phyloP scores from a whole-genome alignment of 2,329 filamentous ascomycete genomes.

The Drechslerella dactyloides region DNA sequence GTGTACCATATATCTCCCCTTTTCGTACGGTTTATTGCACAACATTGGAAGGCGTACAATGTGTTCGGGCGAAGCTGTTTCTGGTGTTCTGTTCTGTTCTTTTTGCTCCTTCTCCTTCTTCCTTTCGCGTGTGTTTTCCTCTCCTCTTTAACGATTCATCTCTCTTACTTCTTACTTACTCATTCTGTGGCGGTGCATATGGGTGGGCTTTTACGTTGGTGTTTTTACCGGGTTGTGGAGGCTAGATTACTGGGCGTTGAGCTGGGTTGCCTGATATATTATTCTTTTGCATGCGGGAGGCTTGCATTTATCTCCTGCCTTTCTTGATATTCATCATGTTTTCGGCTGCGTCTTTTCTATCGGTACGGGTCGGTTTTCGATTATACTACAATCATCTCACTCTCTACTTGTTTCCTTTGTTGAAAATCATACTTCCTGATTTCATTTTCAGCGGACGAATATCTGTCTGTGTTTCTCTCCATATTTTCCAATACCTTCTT shows the following conservation, averaged over 20 bases:
- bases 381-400: not conserved
- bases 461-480: not conserved
- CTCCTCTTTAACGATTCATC: not conserved
- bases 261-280: too few relatives aligned
- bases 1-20: constrained; percentile 2
- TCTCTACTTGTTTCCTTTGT: constrained; percentile 9
- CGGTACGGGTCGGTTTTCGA: too few relatives aligned
- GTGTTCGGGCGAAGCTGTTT: constrained; percentile 21
- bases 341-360: too few relatives aligned
- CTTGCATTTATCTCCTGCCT: too few relatives aligned
- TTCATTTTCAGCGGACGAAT: not conserved
- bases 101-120: constrained; percentile 3
- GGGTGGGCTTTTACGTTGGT: not conserved
- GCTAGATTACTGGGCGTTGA: constrained; percentile 12
- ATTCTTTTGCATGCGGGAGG: not conserved
- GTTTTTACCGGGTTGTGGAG: constrained; percentile 4
- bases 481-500: not conserved
- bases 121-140: constrained; percentile 6
- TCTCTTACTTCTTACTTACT: constrained; percentile 3
- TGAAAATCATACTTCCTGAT: not conserved
- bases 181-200: not conserved
- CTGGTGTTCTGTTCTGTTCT: too few relatives aligned
- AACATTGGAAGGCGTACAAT: constrained; percentile 23
- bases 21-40: constrained; percentile 9
- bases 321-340: too few relatives aligned